Evolutionary conservation across 2,329 filamentous ascomycete genomes (phyloP).

Genomic region (Aphanocladium album): DNA sequence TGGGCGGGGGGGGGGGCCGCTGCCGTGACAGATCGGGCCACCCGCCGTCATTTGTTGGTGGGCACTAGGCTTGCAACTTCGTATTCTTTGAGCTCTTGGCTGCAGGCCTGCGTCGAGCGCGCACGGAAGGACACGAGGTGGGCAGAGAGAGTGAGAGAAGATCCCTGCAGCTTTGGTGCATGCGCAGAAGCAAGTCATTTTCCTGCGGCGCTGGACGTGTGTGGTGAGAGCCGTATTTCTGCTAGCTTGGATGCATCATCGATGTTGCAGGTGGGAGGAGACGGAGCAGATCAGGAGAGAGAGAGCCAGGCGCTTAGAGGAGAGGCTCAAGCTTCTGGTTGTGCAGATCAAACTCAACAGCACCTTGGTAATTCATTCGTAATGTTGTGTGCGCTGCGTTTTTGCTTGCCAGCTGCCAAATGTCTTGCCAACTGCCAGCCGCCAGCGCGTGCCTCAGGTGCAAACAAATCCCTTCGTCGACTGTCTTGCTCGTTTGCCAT

Average conservation of each 20-base stretch:
- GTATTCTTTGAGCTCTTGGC: slow-evolving; percentile 9
- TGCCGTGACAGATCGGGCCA: slow-evolving; percentile 7
- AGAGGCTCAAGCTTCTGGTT: background rate
- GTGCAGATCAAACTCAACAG: background rate
- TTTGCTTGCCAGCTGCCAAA: slow-evolving; percentile 3
- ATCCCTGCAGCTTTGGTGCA: slow-evolving; percentile 2
- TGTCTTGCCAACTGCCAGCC: background rate
- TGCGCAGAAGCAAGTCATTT: slow-evolving; percentile 1
- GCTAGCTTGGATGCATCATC: background rate
- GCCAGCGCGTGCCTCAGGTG: background rate
- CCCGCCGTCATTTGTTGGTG: background rate
- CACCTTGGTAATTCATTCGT: too few relatives aligned
- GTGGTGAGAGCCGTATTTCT: background rate
- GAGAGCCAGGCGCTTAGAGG: background rate
- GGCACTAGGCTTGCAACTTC: background rate
- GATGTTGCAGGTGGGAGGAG: background rate
- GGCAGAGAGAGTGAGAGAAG: background rate
- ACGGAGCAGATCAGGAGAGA: background rate
- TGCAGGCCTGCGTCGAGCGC: background rate
- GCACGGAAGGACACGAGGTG: slow-evolving; percentile 8
- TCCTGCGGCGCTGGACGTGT: background rate
- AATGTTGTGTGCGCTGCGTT: background rate
- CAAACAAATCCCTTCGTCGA: background rate
- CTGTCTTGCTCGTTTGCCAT: background rate
- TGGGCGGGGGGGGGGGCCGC: slow-evolving; percentile 43